Percentiles rank a stretch among this genome's conserved stretches.
These are phyloP conservation scores for Aspergillus sclerotioniger DNA, from an alignment of 495 filamentous ascomycete genomes.

Conservation along the genomic window DNA sequence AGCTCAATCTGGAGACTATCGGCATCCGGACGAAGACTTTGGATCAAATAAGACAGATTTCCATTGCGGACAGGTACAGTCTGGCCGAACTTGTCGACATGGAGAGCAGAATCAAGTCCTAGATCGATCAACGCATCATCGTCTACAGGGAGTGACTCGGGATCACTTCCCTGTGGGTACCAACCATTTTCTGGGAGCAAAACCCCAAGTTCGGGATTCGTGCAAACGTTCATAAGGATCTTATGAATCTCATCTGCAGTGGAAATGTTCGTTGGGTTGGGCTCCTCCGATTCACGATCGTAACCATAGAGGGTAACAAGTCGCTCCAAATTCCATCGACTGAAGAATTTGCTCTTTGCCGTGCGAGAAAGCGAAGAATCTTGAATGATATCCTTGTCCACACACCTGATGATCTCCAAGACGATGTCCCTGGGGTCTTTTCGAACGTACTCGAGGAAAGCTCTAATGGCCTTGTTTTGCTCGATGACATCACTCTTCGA, in stretches of 20 bases:
- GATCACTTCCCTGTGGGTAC: slow-evolving; percentile 67
- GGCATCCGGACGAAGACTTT: slow-evolving; percentile 78
- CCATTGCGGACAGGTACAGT: slow-evolving; percentile 72
- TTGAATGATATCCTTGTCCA: slow-evolving; percentile 64
- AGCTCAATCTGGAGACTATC: slow-evolving; percentile 79
- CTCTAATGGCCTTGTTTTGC: slow-evolving; percentile 65
- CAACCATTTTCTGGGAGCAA: slow-evolving; percentile 65
- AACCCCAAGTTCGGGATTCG: slow-evolving; percentile 64
- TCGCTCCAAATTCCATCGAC: slow-evolving; percentile 63
- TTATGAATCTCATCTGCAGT: slow-evolving; percentile 65
- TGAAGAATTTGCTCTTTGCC: slow-evolving; percentile 71
- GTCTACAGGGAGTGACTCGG: slow-evolving; percentile 42
- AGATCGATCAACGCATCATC: slow-evolving; percentile 58
- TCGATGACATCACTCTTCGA: slow-evolving; percentile 74
- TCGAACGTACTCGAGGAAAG: slow-evolving; percentile 65
- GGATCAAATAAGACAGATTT: slow-evolving; percentile 70
- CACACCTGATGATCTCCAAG: slow-evolving; percentile 60
- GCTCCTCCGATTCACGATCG: slow-evolving; percentile 39
- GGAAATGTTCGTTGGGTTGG: slow-evolving; percentile 30
- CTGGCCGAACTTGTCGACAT: slow-evolving; percentile 63
- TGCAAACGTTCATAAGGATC: slow-evolving; percentile 71
- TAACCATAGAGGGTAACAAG: slow-evolving; percentile 73
- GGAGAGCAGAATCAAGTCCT: slow-evolving; percentile 63
- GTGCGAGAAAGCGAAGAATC: slow-evolving; percentile 67
- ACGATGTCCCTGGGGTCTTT: slow-evolving; percentile 72